Percentiles rank a stretch among this genome's conserved stretches.
These are phyloP conservation scores for Filobasidium uniguttulatum DNA, from an alignment of 1,284 basidiomycete genomes.

Conservation along the genomic window DNA sequence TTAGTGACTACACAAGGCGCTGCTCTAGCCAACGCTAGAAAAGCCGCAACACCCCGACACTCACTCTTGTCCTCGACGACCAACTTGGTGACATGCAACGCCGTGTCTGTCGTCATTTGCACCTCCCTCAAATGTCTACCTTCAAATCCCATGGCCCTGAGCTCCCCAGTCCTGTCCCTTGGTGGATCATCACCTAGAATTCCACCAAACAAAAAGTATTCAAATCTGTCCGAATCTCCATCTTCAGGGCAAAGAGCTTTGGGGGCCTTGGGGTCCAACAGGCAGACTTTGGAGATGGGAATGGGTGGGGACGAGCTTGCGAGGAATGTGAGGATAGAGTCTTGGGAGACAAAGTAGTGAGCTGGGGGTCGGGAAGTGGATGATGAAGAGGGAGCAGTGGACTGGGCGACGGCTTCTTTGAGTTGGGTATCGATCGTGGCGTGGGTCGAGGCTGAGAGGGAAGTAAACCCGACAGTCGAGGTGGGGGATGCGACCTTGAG, in stretches of 20 bases:
- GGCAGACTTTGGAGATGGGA: conserved; percentile 53
- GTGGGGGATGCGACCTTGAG: conserved; percentile 53
- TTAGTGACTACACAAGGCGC: neutral
- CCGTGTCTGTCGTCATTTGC: conserved; percentile 99
- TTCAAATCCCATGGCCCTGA: conserved; percentile 75
- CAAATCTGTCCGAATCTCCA: conserved; percentile 50
- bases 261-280: conserved; percentile 74
- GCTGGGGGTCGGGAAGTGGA: conserved; percentile 30
- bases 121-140: conserved; percentile 64
- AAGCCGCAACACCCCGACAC: conserved; percentile 19
- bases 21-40: neutral
- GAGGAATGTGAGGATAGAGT: conserved; percentile 54
- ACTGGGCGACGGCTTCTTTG: conserved; percentile 17
- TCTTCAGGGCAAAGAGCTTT: conserved; percentile 57
- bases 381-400: conserved; percentile 2
- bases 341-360: conserved; percentile 39
- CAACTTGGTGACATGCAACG: conserved; percentile 78
- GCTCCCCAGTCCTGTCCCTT: conserved; percentile 54
- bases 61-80: conserved; percentile 65
- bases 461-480: conserved; percentile 63
- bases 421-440: conserved; percentile 41
- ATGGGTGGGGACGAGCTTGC: conserved; percentile 31
- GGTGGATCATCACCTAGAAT: conserved; percentile 38
- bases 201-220: conserved; percentile 71
- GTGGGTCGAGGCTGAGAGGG: conserved; percentile 58